Conservation (phyloP, 768 basidiomycete genomes). For the Favolaschia claudopus region DNA sequence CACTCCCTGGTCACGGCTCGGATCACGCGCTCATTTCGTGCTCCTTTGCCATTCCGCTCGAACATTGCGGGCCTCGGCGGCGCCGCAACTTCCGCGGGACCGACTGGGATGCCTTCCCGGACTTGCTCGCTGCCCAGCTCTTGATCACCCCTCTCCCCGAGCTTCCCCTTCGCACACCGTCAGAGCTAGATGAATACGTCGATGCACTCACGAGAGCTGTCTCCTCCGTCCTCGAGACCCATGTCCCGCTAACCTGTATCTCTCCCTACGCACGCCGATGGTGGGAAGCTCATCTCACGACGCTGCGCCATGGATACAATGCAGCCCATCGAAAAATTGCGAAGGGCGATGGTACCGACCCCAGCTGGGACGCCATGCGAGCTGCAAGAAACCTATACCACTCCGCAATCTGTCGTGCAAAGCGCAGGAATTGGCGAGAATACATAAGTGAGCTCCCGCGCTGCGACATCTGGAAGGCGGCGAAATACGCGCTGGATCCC, state of each 20-base stretch:
- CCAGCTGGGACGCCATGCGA: background rate
- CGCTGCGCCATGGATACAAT: background rate
- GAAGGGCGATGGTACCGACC: no score
- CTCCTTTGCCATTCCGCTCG: background rate
- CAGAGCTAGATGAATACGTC: background rate
- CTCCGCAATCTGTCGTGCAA: no score
- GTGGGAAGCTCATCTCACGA: background rate
- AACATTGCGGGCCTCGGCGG: background rate
- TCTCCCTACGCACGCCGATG: background rate
- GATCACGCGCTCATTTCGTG: background rate
- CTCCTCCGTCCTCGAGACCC: background rate
- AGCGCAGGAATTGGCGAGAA: no score
- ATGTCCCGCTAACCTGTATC: background rate
- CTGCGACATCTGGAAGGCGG: no score
- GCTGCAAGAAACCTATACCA: no score
- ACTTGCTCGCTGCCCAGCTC: background rate
- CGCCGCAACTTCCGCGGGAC: background rate
- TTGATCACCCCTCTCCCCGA: background rate
- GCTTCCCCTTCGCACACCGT: background rate
- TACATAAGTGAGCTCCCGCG: no score
- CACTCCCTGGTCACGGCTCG: conserved; percentile 4
- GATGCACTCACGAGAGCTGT: background rate
- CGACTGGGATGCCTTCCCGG: conserved; percentile 11
- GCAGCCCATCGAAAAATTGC: background rate
- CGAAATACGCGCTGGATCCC: no score